phyloP scores from a whole-genome alignment of 257 asterid species.

The Solanum ahanhuiri region DNA sequence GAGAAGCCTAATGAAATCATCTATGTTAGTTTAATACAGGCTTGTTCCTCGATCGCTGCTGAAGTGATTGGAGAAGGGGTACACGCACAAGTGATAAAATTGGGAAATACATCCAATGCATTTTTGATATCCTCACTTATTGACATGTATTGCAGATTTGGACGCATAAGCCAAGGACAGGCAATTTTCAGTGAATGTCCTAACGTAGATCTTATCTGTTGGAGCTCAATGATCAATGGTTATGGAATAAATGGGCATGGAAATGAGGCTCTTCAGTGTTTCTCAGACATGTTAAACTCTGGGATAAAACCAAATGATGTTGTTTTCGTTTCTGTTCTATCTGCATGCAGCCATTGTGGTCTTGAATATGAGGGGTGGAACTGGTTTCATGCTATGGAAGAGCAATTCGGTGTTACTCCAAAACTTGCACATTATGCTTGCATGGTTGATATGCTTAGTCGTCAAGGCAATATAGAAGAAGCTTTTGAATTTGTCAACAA shows the following conservation, averaged over 20 bases:
- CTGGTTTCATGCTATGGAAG: slow-evolving; percentile 64
- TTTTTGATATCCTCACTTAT: slow-evolving; percentile 46
- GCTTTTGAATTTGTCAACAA: slow-evolving; percentile 63
- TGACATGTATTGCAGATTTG: slow-evolving; percentile 70
- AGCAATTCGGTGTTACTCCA: slow-evolving; percentile 36
- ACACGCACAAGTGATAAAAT: slow-evolving; percentile 40
- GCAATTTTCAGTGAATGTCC: slow-evolving; percentile 43
- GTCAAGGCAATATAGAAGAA: slow-evolving; percentile 66
- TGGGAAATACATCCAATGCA: slow-evolving; percentile 38
- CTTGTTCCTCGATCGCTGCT: slow-evolving; percentile 36
- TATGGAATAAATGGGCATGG: slow-evolving; percentile 69
- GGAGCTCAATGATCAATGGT: slow-evolving; percentile 95
- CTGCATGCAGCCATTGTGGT: slow-evolving; percentile 84
- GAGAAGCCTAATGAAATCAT: slow-evolving; percentile 65
- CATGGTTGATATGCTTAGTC: slow-evolving; percentile 89
- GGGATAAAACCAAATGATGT: slow-evolving; percentile 60
- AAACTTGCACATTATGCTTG: slow-evolving; percentile 73
- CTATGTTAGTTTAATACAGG: slow-evolving; percentile 48
- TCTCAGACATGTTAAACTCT: slow-evolving; percentile 40
- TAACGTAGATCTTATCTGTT: slow-evolving; percentile 51
- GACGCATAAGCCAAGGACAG: slow-evolving; percentile 40
- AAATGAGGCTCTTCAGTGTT: slow-evolving; percentile 57
- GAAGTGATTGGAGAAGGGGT: slow-evolving; percentile 45
- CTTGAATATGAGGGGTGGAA: slow-evolving; percentile 84
- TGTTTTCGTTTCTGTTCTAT: slow-evolving; percentile 59